Base-by-base conservation (phyloP, 768 basidiomycete genomes). In the Rhodosporidiobolus odoratus region DNA sequence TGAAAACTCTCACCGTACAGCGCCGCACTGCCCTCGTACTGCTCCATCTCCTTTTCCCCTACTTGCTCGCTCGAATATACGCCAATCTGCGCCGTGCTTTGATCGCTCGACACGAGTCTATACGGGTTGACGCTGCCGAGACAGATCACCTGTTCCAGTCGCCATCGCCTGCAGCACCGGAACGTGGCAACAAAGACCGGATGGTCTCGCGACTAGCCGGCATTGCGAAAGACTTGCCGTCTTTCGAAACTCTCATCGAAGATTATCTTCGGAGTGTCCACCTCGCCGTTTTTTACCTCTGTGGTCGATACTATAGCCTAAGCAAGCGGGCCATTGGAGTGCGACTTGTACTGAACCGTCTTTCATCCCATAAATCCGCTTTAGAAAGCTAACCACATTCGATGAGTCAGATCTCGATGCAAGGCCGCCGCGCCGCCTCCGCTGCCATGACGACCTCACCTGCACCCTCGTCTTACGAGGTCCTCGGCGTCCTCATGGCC, bases 201-300 rank as follows among this genome's bases (percentile, higher is more conserved):
- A 3, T 58, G 6, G 50, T 71, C 23, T 60, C 71, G n/a, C 32
- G 67, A 3, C 30, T 71, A 4, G 64, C 54, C 1, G 27, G 56
- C 16, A 9, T 66, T 8, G 69, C 70, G 16, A 32, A 48, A 19
- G 73, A 78, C 21, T 23, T 72, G 19, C 77, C 76, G 12, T 65
- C 64, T 25, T 76, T 76, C 65, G 75, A 75, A 43, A 58, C 70
- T 2, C 41, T 78, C 21, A 69, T 75, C 3, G 75, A 75, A 38
- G 75, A 78, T 54, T 73, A 75, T 52, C 45, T 76, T 15, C 58
- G 74, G 30, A 71, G 76, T 34, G 65, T 76, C 1, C 76, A 78
- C 48, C 69, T 78, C 30, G 75, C 77, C 35, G 34, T 78, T n/a
- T 78, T 78, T 63, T 78, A 76, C 72, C 75, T 78, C 58, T 72